Conservation (phyloP, 306 rosid genomes). For the Datisca glomerata region DNA sequence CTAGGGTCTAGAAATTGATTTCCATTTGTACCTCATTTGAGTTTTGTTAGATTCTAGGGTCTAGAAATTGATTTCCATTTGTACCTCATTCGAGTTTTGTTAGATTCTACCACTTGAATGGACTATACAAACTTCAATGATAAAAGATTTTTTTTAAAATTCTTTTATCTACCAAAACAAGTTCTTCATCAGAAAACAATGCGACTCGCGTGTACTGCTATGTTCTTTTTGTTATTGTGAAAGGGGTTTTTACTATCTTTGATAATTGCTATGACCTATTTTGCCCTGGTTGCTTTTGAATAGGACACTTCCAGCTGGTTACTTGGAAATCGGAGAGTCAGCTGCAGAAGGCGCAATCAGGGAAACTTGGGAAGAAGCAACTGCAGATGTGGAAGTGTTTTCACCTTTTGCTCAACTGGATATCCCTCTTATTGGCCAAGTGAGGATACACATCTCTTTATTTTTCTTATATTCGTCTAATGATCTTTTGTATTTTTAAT, state of each 20-base stretch:
- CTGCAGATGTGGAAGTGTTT: slow-evolving; percentile 79
- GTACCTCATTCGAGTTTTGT: too few relatives aligned
- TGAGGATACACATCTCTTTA: slow-evolving; percentile 22
- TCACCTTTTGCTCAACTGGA: slow-evolving; percentile 94
- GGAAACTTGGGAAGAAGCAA: slow-evolving; percentile 97
- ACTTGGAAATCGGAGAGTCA: slow-evolving; percentile 91
- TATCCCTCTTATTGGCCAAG: slow-evolving; percentile 92
- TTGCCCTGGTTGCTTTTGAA: slow-evolving; percentile 18
- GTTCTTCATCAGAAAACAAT: too few relatives aligned
- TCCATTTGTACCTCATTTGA: too few relatives aligned
- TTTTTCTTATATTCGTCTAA: not conserved
- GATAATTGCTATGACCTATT: slow-evolving; percentile 9
- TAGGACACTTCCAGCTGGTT: slow-evolving; percentile 99
- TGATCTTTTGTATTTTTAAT: slow-evolving; percentile 15
- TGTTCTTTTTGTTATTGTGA: too few relatives aligned
- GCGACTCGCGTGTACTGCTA: too few relatives aligned
- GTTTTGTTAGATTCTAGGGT: too few relatives aligned
- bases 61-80: too few relatives aligned
- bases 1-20: too few relatives aligned
- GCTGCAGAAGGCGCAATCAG: slow-evolving; percentile 91
- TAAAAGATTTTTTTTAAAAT: too few relatives aligned
- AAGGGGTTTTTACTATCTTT: slow-evolving; percentile 6
- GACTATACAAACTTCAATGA: too few relatives aligned
- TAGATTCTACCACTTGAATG: too few relatives aligned
- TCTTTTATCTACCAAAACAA: not conserved